A percentile compares a stretch with the other conserved stretches of the same genome.
Evolutionary conservation across 352 stramenopile genomes (phyloP).

Genomic region (Phytopythium ostracodes): DNA sequence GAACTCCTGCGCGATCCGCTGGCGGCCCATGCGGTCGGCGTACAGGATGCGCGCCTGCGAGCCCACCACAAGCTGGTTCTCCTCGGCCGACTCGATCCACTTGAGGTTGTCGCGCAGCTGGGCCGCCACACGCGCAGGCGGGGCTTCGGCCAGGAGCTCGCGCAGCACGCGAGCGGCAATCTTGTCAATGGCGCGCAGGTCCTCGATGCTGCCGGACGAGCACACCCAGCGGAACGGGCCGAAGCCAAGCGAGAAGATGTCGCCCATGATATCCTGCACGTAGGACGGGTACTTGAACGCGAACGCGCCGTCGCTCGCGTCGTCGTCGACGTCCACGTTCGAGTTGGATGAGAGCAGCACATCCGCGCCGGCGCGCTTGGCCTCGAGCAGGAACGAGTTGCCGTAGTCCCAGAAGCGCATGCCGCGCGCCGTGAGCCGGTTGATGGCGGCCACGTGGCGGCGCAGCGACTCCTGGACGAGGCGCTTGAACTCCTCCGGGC

Average conservation of each 20-base stretch:
- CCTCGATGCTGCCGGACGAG: conserved; percentile 52
- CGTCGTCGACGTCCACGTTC: conserved; percentile 36
- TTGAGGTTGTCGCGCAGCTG: conserved; percentile 83
- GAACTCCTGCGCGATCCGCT: conserved; percentile 77
- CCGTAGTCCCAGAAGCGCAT: conserved; percentile 92
- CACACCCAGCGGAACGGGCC: conserved; percentile 89
- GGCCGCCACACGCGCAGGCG: conserved; percentile 47
- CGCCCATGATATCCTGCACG: conserved; percentile 90
- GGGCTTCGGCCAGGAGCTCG: conserved; percentile 50
- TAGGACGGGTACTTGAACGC: conserved; percentile 88
- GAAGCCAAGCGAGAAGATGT: conserved; percentile 90
- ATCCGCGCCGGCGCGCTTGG: conserved; percentile 75
- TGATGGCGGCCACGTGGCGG: conserved; percentile 75
- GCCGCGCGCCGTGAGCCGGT: conserved; percentile 66
- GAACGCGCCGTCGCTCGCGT: conserved; percentile 61
- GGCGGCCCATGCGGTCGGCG: conserved; percentile 69
- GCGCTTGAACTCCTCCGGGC: conserved; percentile 71
- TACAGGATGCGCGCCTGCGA: conserved; percentile 90
- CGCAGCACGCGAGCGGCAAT: conserved; percentile 70
- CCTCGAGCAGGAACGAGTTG: conserved; percentile 87
- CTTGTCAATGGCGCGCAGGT: conserved; percentile 73
- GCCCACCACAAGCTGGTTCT: conserved; percentile 85
- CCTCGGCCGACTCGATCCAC: conserved; percentile 82
- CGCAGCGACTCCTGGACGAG: conserved; percentile 77
- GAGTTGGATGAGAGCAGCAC: conserved; percentile 32